phyloP scores from a whole-genome alignment of 192 early-diverging fungal genomes.

The Linnemannia elongata region DNA sequence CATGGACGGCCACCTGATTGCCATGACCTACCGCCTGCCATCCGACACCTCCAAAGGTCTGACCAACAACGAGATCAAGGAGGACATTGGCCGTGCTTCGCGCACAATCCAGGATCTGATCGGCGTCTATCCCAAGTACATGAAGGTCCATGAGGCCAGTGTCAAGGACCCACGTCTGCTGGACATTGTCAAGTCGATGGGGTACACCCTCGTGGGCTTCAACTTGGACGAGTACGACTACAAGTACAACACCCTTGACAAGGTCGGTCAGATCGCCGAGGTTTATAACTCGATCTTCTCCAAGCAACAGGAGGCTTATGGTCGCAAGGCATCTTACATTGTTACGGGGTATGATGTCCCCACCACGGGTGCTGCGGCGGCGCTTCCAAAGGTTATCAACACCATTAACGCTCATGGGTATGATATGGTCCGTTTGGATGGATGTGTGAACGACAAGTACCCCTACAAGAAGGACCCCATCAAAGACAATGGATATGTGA shows the following conservation, averaged over 20 bases:
- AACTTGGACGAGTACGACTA: conserved; percentile 66
- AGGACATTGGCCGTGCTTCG: conserved; percentile 59
- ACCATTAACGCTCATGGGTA: conserved; percentile 60
- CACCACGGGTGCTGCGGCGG: conserved; percentile 60
- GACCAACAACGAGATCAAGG: conserved; percentile 56
- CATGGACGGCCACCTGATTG: conserved; percentile 66
- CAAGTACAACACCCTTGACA: conserved; percentile 57
- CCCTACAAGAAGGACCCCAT: conserved; percentile 62
- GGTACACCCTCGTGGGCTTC: conserved; percentile 61
- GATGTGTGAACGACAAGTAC: conserved; percentile 63
- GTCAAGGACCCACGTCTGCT: conserved; percentile 59
- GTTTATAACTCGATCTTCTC: conserved; percentile 58
- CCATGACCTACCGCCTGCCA: conserved; percentile 67
- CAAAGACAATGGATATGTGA: conserved; percentile 40
- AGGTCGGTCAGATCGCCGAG: conserved; percentile 53
- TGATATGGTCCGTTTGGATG: conserved; percentile 67
- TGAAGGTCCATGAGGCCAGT: conserved; percentile 61
- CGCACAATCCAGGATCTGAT: conserved; percentile 64
- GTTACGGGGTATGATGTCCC: conserved; percentile 66
- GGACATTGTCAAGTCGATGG: conserved; percentile 53
- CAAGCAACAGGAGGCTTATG: conserved; percentile 64
- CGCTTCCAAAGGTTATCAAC: conserved; percentile 59
- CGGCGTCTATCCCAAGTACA: conserved; percentile 64
- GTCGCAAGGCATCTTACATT: conserved; percentile 62
- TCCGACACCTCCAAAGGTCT: conserved; percentile 54